These are phyloP conservation scores for Naumovozyma baii DNA, from an alignment of 805 yeast species.

Conservation along the genomic window DNA sequence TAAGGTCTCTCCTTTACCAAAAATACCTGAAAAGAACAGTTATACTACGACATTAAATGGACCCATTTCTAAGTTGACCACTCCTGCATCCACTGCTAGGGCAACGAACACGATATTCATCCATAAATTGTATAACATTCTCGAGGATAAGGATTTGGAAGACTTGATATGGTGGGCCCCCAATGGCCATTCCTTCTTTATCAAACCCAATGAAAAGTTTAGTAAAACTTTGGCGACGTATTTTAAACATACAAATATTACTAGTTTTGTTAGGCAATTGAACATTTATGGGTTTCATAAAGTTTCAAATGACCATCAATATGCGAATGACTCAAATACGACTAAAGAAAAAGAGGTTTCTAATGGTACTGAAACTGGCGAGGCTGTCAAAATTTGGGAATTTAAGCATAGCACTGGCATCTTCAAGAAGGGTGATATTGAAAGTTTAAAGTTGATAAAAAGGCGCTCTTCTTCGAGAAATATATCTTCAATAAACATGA, in stretches of 20 bases:
- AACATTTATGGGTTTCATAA: constrained; percentile 81
- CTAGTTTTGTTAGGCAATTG: constrained; percentile 67
- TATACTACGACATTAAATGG: background rate
- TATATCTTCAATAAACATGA: constrained; percentile 12
- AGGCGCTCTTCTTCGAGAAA: constrained; percentile 51
- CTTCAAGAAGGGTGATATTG: constrained; percentile 75
- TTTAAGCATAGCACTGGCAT: constrained; percentile 73
- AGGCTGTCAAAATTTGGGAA: constrained; percentile 53
- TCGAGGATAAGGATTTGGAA: constrained; percentile 62
- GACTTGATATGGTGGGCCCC: constrained; percentile 84
- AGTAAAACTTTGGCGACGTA: constrained; percentile 56
- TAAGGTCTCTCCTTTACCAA: too few relatives aligned
- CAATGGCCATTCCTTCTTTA: constrained; percentile 58
- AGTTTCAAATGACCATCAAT: constrained; percentile 29
- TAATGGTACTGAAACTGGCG: background rate
- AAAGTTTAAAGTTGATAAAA: constrained; percentile 63
- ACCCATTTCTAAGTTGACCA: background rate
- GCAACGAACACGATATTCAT: constrained; percentile 53
- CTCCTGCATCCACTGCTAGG: background rate
- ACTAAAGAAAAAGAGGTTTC: constrained; percentile 2
- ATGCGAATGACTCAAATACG: constrained; percentile 1
- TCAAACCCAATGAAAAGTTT: constrained; percentile 82
- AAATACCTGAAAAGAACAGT: too few relatives aligned
- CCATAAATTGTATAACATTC: constrained; percentile 84
- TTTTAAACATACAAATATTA: constrained; percentile 74